phyloP scores from a whole-genome alignment of 805 yeast genomes.

The Tetrapisispora arboricola region DNA sequence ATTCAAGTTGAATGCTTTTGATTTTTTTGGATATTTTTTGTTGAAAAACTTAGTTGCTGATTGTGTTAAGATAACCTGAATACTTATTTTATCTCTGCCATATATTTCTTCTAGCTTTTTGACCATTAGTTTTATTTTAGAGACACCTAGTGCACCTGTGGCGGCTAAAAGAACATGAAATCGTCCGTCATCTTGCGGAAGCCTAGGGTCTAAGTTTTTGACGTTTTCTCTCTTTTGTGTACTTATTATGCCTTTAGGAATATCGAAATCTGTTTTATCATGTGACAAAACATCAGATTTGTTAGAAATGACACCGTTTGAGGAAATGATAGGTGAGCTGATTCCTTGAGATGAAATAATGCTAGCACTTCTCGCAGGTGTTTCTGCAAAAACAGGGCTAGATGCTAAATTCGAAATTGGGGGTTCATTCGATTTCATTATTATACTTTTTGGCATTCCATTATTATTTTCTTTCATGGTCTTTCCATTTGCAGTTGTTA shows the following conservation, averaged over 20 bases:
- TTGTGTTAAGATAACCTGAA: constrained; percentile 76
- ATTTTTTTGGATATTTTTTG: constrained; percentile 13
- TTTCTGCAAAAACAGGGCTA: neutral
- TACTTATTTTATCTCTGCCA: constrained; percentile 64
- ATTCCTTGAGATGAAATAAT: neutral
- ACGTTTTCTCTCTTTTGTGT: constrained; percentile 30
- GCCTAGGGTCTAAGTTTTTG: constrained; percentile 47
- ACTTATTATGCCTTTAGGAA: neutral
- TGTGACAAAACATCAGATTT: neutral
- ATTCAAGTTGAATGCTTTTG: neutral
- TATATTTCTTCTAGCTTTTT: constrained; percentile 73
- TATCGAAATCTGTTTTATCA: neutral
- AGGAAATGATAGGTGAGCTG: neutral
- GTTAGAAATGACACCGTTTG: neutral
- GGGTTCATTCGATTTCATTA: constrained; percentile 1
- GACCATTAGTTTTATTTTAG: constrained; percentile 67
- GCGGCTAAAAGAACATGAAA: constrained; percentile 79
- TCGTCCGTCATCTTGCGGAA: constrained; percentile 77
- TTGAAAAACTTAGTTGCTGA: constrained; percentile 69
- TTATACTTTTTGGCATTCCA: constrained; percentile 1
- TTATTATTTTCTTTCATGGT: neutral
- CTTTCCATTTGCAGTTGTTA: neutral
- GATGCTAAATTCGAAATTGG: constrained; percentile 1
- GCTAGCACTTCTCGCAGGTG: neutral
- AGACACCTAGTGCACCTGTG: constrained; percentile 84